Evolutionary conservation across 1,284 basidiomycete species (phyloP).

Genomic region (Microbotryum lychnidis-dioicae): DNA sequence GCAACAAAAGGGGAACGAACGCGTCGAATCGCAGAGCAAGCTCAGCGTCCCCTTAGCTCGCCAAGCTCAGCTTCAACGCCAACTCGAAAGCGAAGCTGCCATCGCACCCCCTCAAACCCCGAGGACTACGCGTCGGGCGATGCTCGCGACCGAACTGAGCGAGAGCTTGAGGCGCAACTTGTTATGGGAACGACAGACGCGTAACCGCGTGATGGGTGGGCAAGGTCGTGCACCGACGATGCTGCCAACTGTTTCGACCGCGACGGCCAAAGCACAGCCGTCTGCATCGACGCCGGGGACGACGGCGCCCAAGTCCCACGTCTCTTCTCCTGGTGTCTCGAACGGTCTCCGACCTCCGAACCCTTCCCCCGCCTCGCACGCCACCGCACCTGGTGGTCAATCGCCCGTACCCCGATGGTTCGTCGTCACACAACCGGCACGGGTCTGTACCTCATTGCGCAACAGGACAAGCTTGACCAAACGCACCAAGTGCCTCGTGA

Average conservation of each 20-base stretch:
- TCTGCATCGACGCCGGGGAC: not conserved
- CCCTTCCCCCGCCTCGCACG: constrained; percentile 13
- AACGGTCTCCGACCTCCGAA: constrained; percentile 11
- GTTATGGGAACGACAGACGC: constrained; percentile 61
- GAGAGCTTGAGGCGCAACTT: constrained; percentile 74
- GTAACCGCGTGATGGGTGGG: constrained; percentile 25
- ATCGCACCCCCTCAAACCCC: constrained; percentile 67
- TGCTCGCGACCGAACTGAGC: constrained; percentile 75
- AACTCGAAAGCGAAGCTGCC: constrained; percentile 40
- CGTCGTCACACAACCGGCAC: constrained; percentile 25
- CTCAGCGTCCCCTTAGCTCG: constrained; percentile 1
- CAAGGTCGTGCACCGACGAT: constrained; percentile 7
- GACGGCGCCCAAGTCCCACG: not conserved
- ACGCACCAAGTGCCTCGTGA: not conserved
- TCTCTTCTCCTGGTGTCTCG: not conserved
- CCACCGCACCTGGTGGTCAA: constrained; percentile 3
- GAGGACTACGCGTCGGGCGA: constrained; percentile 69
- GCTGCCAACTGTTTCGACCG: not conserved
- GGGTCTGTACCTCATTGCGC: constrained; percentile 21
- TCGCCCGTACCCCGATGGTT: not conserved
- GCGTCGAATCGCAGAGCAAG: constrained; percentile 5
- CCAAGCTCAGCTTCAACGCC: constrained; percentile 2
- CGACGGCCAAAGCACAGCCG: not conserved
- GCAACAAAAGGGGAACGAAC: not conserved
- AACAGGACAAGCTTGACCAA: constrained; percentile 2